These are phyloP conservation scores for Heterococcus sp. DNA, from an alignment of 108 stramenopile genomes.

Conservation along the genomic window DNA sequence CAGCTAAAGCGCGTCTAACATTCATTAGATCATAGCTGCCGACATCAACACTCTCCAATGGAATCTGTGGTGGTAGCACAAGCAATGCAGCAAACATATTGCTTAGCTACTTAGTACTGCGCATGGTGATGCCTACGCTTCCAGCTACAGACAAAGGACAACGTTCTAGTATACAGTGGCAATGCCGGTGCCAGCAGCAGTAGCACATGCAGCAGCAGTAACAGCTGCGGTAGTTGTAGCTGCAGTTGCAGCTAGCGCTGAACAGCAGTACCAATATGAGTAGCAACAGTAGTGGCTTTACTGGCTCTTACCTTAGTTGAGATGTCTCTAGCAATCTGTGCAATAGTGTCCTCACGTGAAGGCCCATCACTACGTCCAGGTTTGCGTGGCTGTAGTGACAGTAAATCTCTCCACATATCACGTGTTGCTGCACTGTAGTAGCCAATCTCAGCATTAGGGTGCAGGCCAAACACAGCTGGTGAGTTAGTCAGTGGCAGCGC, in stretches of 20 bases:
- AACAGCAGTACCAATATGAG: too few relatives aligned
- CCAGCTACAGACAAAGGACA: too few relatives aligned
- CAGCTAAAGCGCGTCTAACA: conserved; percentile 17
- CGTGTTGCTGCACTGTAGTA: conserved; percentile 65
- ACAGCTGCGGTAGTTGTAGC: too few relatives aligned
- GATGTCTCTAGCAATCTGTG: conserved; percentile 49
- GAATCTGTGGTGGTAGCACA: too few relatives aligned
- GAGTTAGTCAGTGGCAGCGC: conserved; percentile 61
- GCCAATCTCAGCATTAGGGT: conserved; percentile 72
- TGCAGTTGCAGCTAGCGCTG: too few relatives aligned
- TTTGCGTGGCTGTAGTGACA: conserved; percentile 61
- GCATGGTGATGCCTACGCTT: too few relatives aligned
- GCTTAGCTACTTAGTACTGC: too few relatives aligned
- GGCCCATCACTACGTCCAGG: conserved; percentile 50
- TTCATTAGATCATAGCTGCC: conserved; percentile 56
- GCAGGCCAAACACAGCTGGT: conserved; percentile 69
- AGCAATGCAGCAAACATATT: too few relatives aligned
- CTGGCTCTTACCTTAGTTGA: conserved; percentile 55
- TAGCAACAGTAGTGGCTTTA: too few relatives aligned
- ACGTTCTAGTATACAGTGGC: too few relatives aligned
- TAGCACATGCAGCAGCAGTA: too few relatives aligned
- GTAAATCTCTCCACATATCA: conserved; percentile 62
- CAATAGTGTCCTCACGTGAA: conserved; percentile 62
- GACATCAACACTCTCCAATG: conserved; percentile 54
- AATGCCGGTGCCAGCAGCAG: too few relatives aligned